phyloP scores from a whole-genome alignment of 768 basidiomycete species.

The Boletus eberwhitei region DNA sequence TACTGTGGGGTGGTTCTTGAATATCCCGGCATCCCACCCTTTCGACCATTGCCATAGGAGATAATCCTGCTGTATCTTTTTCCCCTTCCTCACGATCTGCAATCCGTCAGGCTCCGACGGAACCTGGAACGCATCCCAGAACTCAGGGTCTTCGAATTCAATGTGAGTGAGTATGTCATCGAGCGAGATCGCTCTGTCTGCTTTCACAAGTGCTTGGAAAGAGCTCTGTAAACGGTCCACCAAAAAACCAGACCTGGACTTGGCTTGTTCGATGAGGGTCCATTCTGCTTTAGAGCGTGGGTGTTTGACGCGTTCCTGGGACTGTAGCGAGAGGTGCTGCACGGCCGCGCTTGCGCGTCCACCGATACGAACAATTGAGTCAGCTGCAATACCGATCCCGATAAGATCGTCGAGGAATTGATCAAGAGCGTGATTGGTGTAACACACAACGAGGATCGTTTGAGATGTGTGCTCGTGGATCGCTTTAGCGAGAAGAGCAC shows the following conservation, averaged over 20 bases:
- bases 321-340: conserved; percentile 43
- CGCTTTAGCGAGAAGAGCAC: conserved; percentile 60
- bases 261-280: conserved; percentile 40
- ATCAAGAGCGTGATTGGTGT: conserved; percentile 73
- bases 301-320: conserved; percentile 31
- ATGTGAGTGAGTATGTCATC: conserved; percentile 42
- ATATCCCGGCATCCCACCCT: conserved; percentile 44
- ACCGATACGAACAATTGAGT: conserved; percentile 52
- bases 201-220: conserved; percentile 30
- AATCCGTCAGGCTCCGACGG: conserved; percentile 45
- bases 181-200: conserved; percentile 8
- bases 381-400: conserved; percentile 50
- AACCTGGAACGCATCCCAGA: conserved; percentile 43
- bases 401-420: conserved; percentile 64
- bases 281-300: conserved; percentile 35
- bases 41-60: conserved; percentile 47
- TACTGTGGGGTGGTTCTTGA: conserved; percentile 30
- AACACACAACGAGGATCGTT: conserved; percentile 66
- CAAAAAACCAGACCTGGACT: conserved; percentile 17
- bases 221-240: conserved; percentile 25
- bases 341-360: conserved; percentile 53
- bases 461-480: conserved; percentile 46
- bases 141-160: conserved; percentile 50
- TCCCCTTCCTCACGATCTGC: conserved; percentile 38
- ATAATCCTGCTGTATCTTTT: conserved; percentile 37